Base-by-base conservation (phyloP, 148 eudicot genomes). In the Silene uniflora region DNA sequence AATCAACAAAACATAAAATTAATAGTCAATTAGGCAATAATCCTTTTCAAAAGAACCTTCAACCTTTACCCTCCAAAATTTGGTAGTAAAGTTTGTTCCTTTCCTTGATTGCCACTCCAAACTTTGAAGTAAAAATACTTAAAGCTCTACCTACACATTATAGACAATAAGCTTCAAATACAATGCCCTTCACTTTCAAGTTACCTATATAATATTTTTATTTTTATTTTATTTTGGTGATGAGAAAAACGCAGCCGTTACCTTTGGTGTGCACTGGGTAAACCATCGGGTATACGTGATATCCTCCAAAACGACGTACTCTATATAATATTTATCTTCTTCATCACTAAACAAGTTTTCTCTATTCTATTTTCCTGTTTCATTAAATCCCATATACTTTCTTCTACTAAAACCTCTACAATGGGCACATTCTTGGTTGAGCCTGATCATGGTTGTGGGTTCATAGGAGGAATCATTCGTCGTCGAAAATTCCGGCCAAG, bases 381-480 rank as follows among this genome's bases (percentile, higher is more conserved):
- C 9, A 39, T 39, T 39, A 39, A 39, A 39, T 39, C 7, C 7
- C 44, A 39, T 6, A 39, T 39, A 39, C 44, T 39, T 39, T 39
- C 44, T 39, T 39, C 44, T 7, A 5, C 44, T 39, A 39, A 39
- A 39, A 39, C 9, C 44, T 39, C 44, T 39, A 39, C 44, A 39
- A 39, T 80, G 80, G 80, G 75, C 7, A 78, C 77, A n/a, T 72
- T 73, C 79, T 23, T 67, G 63, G 76, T 54, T 47, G 77, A 80
- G 67, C 74, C 62, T 49, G 86, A 84, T 24, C 62, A 60, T 46
- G 90, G 90, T 2, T 87, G 92, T 71, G 88, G 90, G 25, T 80
- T 89, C 72, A 76, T 89, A 1, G 81, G 75, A 7, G 62, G 85
- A 14, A 54, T 89, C 25, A 81, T 89, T 29, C 84, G 77, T 8